These are phyloP conservation scores for Aspergillus pseudonomiae DNA, from an alignment of 2,329 filamentous ascomycete genomes.

Conservation along the genomic window DNA sequence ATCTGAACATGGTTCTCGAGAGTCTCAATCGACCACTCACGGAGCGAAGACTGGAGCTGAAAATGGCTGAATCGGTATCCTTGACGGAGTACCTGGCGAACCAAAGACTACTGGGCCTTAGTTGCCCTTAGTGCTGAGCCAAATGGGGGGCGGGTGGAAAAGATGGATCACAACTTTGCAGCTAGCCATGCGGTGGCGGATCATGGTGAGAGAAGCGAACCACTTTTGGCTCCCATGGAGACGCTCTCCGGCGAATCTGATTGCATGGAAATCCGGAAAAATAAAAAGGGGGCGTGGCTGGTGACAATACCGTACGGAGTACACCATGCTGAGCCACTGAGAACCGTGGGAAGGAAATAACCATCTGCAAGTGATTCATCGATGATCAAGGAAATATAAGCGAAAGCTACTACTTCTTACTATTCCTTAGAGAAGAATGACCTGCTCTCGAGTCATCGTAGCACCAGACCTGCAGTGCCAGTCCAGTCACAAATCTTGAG, in stretches of 20 bases:
- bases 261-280: background rate
- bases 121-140: background rate
- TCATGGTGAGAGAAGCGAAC: background rate
- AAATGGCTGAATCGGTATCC: constrained; percentile 10
- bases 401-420: background rate
- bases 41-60: constrained; percentile 8
- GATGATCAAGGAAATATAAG: background rate
- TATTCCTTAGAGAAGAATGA: background rate
- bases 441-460: background rate
- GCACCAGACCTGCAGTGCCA: background rate
- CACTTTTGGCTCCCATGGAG: constrained; percentile 3
- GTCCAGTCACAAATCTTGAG: background rate
- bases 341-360: background rate
- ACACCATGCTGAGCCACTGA: background rate
- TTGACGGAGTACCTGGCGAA: constrained; percentile 12
- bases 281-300: background rate
- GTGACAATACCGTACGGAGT: background rate
- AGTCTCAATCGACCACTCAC: constrained; percentile 9
- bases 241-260: background rate
- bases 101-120: constrained; percentile 11
- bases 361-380: background rate
- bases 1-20: constrained; percentile 18
- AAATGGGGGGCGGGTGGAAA: background rate
- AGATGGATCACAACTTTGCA: constrained; percentile 3
- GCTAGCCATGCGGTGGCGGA: constrained; percentile 1